Evolutionary conservation across 176 grass and related monocot species (phyloP), one percentile per base, ranked within the genome.

Genomic region (Chrysopogon serrulatus): DNA sequence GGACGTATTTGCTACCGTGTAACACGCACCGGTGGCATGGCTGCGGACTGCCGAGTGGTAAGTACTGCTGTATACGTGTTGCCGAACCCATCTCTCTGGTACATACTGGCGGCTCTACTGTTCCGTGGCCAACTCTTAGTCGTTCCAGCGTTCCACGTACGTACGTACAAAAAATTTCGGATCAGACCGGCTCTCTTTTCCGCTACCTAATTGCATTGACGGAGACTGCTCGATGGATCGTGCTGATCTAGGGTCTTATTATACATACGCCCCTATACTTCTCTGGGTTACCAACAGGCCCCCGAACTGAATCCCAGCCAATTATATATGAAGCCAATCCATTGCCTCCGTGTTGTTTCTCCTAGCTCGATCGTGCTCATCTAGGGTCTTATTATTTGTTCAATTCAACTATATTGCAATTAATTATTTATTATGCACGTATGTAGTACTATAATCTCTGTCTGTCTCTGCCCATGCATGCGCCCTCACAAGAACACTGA

Each of bases 401-500:
- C 51, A 9, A 54, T 54, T 53, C 51, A n/a, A 23, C 51, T 54
- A 8, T 54, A 9, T 39, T 54, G 16, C 15, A 21, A 62, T 26
- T 28, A 17, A 9, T 54, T 19, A 19, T 18, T 19, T 21, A 51
- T 7, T 19, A 21, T 5, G 6, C 51, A 23, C 49, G 48, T n/a
- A n/a, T n/a, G 17, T 19, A 54, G 23, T 56, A 56, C 21, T n/a
- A 54, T 54, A 21, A n/a, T 16, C 27, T 14, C 10, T 39, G 16
- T 15, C 43, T 17, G 17, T 33, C 65, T 56, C 68, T 12, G 18
- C 65, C 16, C 21, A 37, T 5, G 2, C 45, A 72, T 63, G 87
- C 78, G 78, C 71, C 88, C n/a, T n/a, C 83, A 90, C 88, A 85
- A 54, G 19, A 90, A 90, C 83, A 90, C 88, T 89, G 76, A 64